A percentile compares a stretch with the other conserved stretches of the same genome.
phyloP scores from a whole-genome alignment of 1,139 yeast genomes.

The Candida albicans region DNA sequence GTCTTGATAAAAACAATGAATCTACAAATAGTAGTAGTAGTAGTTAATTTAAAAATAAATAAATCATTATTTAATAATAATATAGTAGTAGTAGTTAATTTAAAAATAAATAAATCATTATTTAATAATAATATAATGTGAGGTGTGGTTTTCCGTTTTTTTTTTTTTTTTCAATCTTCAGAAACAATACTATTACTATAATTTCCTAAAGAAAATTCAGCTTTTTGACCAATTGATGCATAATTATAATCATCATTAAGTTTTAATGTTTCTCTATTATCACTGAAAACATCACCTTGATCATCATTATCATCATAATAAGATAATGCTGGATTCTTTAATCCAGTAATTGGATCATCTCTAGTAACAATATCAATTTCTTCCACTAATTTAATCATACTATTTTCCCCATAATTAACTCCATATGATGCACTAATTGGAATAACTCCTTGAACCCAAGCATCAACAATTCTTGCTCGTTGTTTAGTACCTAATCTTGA shows the following conservation, averaged over 20 bases:
- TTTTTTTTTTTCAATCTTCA: slow-evolving; percentile 1
- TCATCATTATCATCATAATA: slow-evolving; percentile 38
- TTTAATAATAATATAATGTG: too few species aligned
- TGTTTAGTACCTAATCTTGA: slow-evolving; percentile 77
- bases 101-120: too few species aligned
- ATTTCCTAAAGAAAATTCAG: slow-evolving; percentile 10
- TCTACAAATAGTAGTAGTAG: too few species aligned
- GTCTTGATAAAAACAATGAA: too few species aligned
- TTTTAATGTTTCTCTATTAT: slow-evolving; percentile 28
- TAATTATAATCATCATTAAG: slow-evolving; percentile 20
- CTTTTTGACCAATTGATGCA: slow-evolving; percentile 5
- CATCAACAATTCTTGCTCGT: slow-evolving; percentile 65
- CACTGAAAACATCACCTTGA: slow-evolving; percentile 33
- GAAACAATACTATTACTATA: slow-evolving; percentile 11
- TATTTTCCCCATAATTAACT: slow-evolving; percentile 66
- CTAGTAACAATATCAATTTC: slow-evolving; percentile 47
- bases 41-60: too few species aligned
- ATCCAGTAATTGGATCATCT: slow-evolving; percentile 44
- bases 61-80: too few species aligned
- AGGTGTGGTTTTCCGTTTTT: too few species aligned
- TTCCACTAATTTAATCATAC: slow-evolving; percentile 54
- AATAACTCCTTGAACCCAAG: slow-evolving; percentile 51
- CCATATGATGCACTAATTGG: slow-evolving; percentile 47
- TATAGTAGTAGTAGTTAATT: too few species aligned
- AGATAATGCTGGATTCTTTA: slow-evolving; percentile 45